Base-by-base conservation (phyloP, 176 grass and related monocot species). In the Paspalum notatum region DNA sequence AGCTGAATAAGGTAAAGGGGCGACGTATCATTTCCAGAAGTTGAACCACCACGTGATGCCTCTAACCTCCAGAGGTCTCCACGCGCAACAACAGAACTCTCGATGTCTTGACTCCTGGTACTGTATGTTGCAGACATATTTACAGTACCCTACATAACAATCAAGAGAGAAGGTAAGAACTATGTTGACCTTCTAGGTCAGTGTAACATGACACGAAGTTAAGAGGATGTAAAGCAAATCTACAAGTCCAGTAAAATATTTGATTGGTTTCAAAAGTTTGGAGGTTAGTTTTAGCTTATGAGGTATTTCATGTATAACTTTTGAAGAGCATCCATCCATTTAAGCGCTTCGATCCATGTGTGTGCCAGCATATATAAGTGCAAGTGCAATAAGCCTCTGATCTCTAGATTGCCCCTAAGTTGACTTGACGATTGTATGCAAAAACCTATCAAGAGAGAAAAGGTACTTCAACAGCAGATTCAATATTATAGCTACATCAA, bases 1-100 rank as follows among this genome's bases (percentile, higher is more conserved):
- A 99, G 79, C 76, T 99, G 96, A 83, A 99, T 43, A 63, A 99
- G 92, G 55, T 95, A 95, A 75, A 95, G 90, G 62, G 96, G 93
- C 7, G 96, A 91, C 51, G 49, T 91, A 62, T 91, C 96, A 66
- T 81, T 93, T 81, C 86, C 86, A 56, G 92, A 79, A 75, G 88
- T 90, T 61, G 88, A 89, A 62, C 92, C 72, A 48, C 90, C 46
- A 16, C 82, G 92, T 20, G 96, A 95, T 80, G 96, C 93, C 92
- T 99, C 96, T 50, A 91, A 50, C 84, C 96, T 91, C 96, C 96
- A 99, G 8, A 99, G 74, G 61, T 91, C 92, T 25, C 96, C 96
- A 17, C 93, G 90, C 56, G 96, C 96, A 74, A 95, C 87, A 81
- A 99, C 80, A 63, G 96, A 99, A 81, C 92, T 93, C 52, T 99